Evolutionary conservation across 192 early-diverging fungal species (phyloP), one percentile per base, ranked within the genome.

Genomic region (Entophlyctis luteolus): DNA sequence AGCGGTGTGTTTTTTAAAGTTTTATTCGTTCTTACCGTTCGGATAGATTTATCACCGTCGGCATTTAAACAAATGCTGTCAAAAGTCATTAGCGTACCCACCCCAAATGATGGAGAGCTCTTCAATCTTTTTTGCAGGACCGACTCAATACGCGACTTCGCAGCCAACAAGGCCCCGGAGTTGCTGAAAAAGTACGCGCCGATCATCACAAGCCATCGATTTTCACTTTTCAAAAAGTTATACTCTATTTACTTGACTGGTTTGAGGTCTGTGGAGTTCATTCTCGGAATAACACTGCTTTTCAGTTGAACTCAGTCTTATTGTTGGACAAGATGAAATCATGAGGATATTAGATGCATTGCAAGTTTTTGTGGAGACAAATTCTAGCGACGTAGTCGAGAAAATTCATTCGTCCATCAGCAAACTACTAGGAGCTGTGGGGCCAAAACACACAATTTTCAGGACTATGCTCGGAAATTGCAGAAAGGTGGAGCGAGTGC

Each of bases 101-200:
- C 75, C 31, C 71, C 72, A 16, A 76, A 71, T 57, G 82, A 84
- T 54, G 82, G 82, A 23, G 82, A 84, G 25, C 48, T 84, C 14
- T 69, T 84, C 38, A 81, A 81, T 8, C 62, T 84, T n/a, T 70
- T 80, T 42, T 84, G 80, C 58, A 28, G 79, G 20, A 58, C 66
- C 25, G 82, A 82, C 45, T 28, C 76, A 4, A 73, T 84, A 20
- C 55, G 72, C 32, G 75, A 83, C 14, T 65, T 82, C 46, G 67
- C 57, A 49, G 65, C 76, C 22, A 71, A 74, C 50, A 81, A 82
- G 56, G 77, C 80, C 1, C 70, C 69, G 3, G 80, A 79, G 36
- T 53, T 84, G 28, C 50, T 79, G 3, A 63, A 55, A 2, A 79
- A 76, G 42, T 76, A 75, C 47, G 46, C 71, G 22, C 77, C 77